These are phyloP conservation scores for Polychaeton citri DNA, from an alignment of 2,329 filamentous ascomycete species.

Conservation along the genomic window DNA sequence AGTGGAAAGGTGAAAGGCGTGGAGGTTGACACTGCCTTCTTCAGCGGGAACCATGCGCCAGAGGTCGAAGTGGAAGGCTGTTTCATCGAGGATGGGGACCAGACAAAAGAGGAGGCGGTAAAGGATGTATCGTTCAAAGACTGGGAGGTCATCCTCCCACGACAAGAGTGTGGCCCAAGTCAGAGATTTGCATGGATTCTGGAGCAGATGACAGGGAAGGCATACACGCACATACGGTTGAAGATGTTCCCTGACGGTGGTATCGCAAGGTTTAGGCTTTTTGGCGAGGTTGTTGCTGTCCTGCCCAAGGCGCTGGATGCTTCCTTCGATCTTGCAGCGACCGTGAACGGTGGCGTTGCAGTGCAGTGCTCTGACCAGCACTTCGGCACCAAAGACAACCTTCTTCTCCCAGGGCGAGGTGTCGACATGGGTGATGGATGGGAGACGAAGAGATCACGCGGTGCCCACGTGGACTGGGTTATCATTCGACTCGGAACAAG, in stretches of 20 bases:
- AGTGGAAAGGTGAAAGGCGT: constrained; percentile 61
- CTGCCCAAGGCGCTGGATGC: constrained; percentile 54
- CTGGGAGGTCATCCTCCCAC: constrained; percentile 60
- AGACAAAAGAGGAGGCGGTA: constrained; percentile 46
- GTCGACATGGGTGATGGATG: constrained; percentile 82
- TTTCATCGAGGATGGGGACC: constrained; percentile 45
- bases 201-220: constrained; percentile 41
- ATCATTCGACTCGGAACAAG: constrained; percentile 59
- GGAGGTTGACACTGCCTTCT: constrained; percentile 71
- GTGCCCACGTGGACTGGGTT: constrained; percentile 68
- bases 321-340: constrained; percentile 63
- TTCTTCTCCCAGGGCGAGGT: constrained; percentile 64
- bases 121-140: constrained; percentile 24
- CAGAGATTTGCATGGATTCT: constrained; percentile 62
- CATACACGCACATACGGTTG: constrained; percentile 66
- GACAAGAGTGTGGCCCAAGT: constrained; percentile 60
- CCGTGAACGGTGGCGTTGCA: constrained; percentile 65
- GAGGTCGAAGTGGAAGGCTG: constrained; percentile 66
- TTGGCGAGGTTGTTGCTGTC: constrained; percentile 61
- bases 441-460: constrained; percentile 67
- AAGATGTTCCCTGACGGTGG: constrained; percentile 82
- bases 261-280: constrained; percentile 67
- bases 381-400: constrained; percentile 68
- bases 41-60: constrained; percentile 71
- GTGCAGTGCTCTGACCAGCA: constrained; percentile 70